Evolutionary conservation across 75 land plant species (phyloP), one percentile per base, ranked within the genome.

Genomic region (Cryptomeria japonica): DNA sequence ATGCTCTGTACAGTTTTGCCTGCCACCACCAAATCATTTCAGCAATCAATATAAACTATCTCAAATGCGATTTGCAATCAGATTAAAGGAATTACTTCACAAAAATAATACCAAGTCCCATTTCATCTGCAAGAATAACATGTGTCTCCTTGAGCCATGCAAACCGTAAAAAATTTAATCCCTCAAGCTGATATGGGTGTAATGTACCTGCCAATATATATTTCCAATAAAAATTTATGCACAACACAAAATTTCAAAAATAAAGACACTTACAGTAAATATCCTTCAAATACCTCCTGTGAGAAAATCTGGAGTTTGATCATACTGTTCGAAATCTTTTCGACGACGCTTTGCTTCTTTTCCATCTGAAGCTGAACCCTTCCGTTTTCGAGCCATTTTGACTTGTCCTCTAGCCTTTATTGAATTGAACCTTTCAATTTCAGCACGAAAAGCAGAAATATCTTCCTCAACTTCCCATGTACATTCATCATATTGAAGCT

Each of bases 41-140:
- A 44, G 51, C 49, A 82, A 42, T 39, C 18, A 4, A 77, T 36
- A 36, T 38, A 18, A 79, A 2, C 39, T 25, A 39, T 79, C 82
- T 28, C n/a, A 39, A 7, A 28, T 25, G 70, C 28, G 28, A 79
- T 79, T 79, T 79, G 82, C 82, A 79, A 19, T 42, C 46, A 79
- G 22, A 39, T 22, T 79, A 19, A 19, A 11, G 46, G 9, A 75
- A 75, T 75, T 75, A 32, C 37, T 32, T 75, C 77, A 34, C 77
- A 53, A 88, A 25, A 46, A 68, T 87, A 88, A 88, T 89, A 98
- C 99, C 99, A 84, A 98, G 99, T 3, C 99, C 99, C 99, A 97
- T 98, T 89, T 98, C 99, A 92, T 98, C 99, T 41, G 99, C 99
- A 90, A 98, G 96, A 41, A 98, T 98, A 22, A 97, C 97, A 90